A percentile compares a stretch with the other conserved stretches of the same genome.
These are phyloP conservation scores for Udeniomyces megalosporus DNA, from an alignment of 768 basidiomycete genomes.

Conservation along the genomic window DNA sequence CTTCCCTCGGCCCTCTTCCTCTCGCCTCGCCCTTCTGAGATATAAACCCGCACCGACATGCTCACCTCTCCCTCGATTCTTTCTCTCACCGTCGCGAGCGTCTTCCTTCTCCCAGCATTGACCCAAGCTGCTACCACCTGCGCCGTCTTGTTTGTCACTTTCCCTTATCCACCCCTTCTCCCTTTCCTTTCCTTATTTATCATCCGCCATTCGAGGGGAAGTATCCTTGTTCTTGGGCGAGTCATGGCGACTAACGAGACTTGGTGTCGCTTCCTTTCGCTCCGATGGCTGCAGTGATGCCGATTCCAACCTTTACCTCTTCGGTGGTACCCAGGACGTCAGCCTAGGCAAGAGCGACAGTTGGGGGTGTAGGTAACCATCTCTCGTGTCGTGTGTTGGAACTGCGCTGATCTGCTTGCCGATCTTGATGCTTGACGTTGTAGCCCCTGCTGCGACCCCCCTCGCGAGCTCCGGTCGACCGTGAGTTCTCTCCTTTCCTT, in stretches of 20 bases:
- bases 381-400: too few species aligned
- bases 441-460: conserved; percentile 42
- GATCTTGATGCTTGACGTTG: conserved; percentile 10
- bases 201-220: not conserved
- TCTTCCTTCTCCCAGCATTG: not conserved
- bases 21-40: not conserved
- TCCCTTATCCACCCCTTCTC: not conserved
- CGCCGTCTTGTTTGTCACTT: conserved; percentile 5
- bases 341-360: conserved; percentile 52
- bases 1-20: not conserved
- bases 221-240: not conserved
- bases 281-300: conserved; percentile 34
- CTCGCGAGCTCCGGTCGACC: conserved; percentile 62
- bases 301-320: conserved; percentile 67
- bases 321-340: conserved; percentile 73
- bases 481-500: conserved; percentile 31
- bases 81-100: not conserved
- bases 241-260: too few species aligned
- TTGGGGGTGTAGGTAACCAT: conserved; percentile 46
- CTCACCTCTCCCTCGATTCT: not conserved
- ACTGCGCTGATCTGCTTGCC: too few species aligned
- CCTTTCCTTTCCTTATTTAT: not conserved
- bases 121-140: not conserved
- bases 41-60: not conserved
- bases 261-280: not conserved